Base-by-base conservation (phyloP, 2,329 filamentous ascomycete genomes). In the Botrytis hyacinthi region DNA sequence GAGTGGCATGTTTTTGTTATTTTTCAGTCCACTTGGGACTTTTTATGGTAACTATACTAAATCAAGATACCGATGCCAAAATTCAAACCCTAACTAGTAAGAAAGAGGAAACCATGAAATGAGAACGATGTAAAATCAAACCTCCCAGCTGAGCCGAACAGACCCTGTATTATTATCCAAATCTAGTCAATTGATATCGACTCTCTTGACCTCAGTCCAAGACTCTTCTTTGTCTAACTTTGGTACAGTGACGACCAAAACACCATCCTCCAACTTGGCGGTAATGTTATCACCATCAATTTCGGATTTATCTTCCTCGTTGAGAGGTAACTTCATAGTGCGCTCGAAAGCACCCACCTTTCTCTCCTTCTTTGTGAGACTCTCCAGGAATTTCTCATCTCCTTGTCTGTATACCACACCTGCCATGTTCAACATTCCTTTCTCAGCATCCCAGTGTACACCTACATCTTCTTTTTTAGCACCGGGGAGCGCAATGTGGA, bases 381-480 rank as follows among this genome's bases (percentile, higher is more conserved):
- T 87, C 80, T 87, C 87, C 77, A 94, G 81, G 80, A 93, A 88
- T 68, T 88, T 86, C 79, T 94, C 92, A 80, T 93, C 88, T 51
- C 89, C 88, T 12, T 89, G 91, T 2, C 93, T 88, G 81, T 94
- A 88, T 14, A 94, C 86, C 0, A 95, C 90, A 70, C 93, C 93
- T 1, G 90, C 87, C 72, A 97, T 84, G 77, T 86, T 88, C 60
- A 97, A 84, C 72, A 87, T 84, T 65, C 85, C 87, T 79, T 88
- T 89, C 74, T 93, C 91, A 0, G 88, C 86, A 77, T 95, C 89
- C 88, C 92, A 97, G 81, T 91, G 90, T 63, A 96, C 88, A 73
- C 88, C 91, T 9, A 96, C 84, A 79, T 96, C 92, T 78, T 93
- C 88, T 82, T 94, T 95, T 83, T 91, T 91, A 2, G 91, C 93